phyloP scores from a whole-genome alignment of 805 yeast species.

The Wickerhamiella domercqiae region DNA sequence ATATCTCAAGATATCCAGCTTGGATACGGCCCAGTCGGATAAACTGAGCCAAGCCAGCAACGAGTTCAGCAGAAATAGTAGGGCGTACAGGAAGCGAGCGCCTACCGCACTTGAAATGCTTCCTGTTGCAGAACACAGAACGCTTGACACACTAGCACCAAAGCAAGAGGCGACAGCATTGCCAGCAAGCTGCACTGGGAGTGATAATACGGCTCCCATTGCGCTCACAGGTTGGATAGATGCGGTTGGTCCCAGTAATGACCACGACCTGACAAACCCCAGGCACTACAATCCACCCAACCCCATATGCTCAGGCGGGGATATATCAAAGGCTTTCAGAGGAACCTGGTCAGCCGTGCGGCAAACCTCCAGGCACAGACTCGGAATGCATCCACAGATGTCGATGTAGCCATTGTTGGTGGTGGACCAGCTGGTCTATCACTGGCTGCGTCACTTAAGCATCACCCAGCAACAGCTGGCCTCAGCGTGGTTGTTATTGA shows the following conservation, averaged over 20 bases:
- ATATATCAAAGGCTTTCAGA: too few relatives aligned
- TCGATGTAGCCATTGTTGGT: conserved; percentile 77
- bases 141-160: conserved; percentile 69
- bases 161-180: conserved; percentile 51
- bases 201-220: conserved; percentile 30
- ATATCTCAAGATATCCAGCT: conserved; percentile 55
- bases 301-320: too few relatives aligned
- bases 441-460: conserved; percentile 59
- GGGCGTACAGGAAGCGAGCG: conserved; percentile 77
- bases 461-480: conserved; percentile 43
- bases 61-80: conserved; percentile 60
- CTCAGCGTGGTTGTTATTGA: conserved; percentile 60
- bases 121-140: conserved; percentile 28
- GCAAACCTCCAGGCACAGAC: too few relatives aligned
- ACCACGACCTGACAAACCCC: too few relatives aligned
- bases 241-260: too few relatives aligned
- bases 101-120: conserved; percentile 61
- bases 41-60: conserved; percentile 85
- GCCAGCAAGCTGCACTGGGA: conserved; percentile 44
- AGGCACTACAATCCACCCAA: too few relatives aligned
- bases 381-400: too few relatives aligned
- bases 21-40: conserved; percentile 58
- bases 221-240: too few relatives aligned
- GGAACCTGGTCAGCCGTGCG: too few relatives aligned
- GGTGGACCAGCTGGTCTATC: conserved; percentile 97